Percentiles rank a stretch among this genome's conserved stretches.
phyloP scores from a whole-genome alignment of 1,284 basidiomycete genomes.

The Pseudozyma sp. region DNA sequence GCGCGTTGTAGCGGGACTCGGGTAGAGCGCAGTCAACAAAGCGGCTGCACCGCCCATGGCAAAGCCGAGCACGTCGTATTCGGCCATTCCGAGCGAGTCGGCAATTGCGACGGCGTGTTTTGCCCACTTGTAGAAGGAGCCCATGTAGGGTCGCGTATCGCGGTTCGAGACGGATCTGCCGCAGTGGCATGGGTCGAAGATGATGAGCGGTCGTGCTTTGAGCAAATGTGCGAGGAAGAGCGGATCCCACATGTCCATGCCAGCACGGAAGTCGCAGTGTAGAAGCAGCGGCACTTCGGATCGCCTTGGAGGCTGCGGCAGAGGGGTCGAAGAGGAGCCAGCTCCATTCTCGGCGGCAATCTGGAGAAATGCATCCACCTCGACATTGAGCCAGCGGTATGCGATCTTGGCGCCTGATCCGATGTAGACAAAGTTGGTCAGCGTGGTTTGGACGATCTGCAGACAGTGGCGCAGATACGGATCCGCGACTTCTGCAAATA shows the following conservation, averaged over 20 bases:
- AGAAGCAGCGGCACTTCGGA: conserved; percentile 29
- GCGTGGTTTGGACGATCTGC: conserved; percentile 33
- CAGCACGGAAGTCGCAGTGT: conserved; percentile 38
- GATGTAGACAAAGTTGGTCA: conserved; percentile 38
- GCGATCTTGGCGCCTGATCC: conserved; percentile 47
- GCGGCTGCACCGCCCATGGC: conserved; percentile 40
- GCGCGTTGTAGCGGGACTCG: conserved; percentile 27
- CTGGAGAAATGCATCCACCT: conserved; percentile 21
- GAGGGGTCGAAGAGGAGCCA: conserved; percentile 2
- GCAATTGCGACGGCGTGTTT: conserved; percentile 39
- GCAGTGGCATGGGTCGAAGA: conserved; percentile 44
- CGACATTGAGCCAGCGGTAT: conserved; percentile 45
- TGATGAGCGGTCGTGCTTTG: conserved; percentile 39
- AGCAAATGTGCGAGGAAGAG: conserved; percentile 53
- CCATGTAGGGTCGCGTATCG: conserved; percentile 44
- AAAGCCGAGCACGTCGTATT: conserved; percentile 36
- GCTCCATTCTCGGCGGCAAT: conserved; percentile 19
- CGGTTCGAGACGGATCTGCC: conserved; percentile 37
- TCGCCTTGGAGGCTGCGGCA: conserved; percentile 6
- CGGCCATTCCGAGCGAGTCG: conserved; percentile 25
- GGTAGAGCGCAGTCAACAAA: conserved; percentile 30
- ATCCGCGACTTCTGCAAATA: conserved; percentile 32
- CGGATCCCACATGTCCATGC: conserved; percentile 47
- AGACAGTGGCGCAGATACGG: conserved; percentile 40
- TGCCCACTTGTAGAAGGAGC: conserved; percentile 47